Percentiles rank a stretch among this genome's conserved stretches.
phyloP scores from a whole-genome alignment of 73 alveolate species.

The Paramecium sonneborni region DNA sequence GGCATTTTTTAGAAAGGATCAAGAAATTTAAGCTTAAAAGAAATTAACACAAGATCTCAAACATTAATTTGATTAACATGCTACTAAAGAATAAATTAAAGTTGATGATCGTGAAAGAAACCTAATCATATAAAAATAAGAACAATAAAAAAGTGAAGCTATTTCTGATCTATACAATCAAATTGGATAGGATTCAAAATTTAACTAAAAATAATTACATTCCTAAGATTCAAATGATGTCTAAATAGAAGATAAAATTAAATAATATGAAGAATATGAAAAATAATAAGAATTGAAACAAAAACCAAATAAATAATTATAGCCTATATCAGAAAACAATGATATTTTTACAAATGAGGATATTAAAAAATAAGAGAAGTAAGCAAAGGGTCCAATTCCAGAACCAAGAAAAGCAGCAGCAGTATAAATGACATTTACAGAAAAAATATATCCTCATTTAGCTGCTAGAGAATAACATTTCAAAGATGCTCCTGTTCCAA shows the following conservation, averaged over 20 bases:
- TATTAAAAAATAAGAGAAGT: not conserved
- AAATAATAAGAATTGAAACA: not conserved
- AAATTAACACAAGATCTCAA: constrained; percentile 45
- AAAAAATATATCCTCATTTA: constrained; percentile 56
- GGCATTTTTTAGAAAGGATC: constrained; percentile 59
- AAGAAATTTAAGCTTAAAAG: not conserved
- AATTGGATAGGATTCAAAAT: not conserved
- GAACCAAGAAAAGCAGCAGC: constrained; percentile 43
- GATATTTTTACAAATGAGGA: constrained; percentile 54
- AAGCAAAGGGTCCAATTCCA: constrained; percentile 22
- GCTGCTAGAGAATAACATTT: constrained; percentile 65
- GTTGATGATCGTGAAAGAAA: constrained; percentile 58
- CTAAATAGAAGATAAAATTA: not conserved
- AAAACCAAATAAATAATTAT: not conserved
- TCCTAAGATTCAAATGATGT: not conserved
- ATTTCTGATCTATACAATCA: not conserved
- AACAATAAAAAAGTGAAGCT: constrained; percentile 19
- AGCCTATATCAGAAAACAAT: constrained; percentile 8
- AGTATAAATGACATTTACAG: constrained; percentile 42
- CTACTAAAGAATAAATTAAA: constrained; percentile 61
- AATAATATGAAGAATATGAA: constrained; percentile 54
- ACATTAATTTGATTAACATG: constrained; percentile 57
- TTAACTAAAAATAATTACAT: not conserved
- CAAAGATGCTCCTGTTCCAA: constrained; percentile 61
- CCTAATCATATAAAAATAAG: not conserved